Evolutionary conservation across 305 asterid species (phyloP), one percentile per base, ranked within the genome.

Genomic region (Fraxinus latifolia): DNA sequence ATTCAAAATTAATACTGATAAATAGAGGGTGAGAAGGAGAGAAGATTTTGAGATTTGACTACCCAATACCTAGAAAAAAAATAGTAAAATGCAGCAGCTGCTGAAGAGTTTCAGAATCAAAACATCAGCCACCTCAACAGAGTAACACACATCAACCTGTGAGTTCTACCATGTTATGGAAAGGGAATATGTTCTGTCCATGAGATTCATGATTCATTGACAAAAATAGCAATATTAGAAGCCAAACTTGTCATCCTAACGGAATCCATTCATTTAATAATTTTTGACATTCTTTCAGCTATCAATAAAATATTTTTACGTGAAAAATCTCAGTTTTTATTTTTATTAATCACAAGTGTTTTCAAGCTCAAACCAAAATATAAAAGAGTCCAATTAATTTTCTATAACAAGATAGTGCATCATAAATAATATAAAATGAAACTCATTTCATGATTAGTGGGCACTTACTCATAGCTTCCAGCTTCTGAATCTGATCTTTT

Each of bases 401-500:
- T 72, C 77, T 6, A 72, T 72, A 32, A 17, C 15, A 72, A 6
- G 50, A 72, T 21, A 72, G 7, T 33, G 77, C 77, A 33, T 34
- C 47, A 15, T 72, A 17, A 71, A 33, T 72, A 72, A 72, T 33
- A 33, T 72, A 72, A 14, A 72, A 17, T 33, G 27, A 11, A 33
- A 33, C 77, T 72, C 29, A 72, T 33, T 72, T 72, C 77, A 72
- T 21, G 7, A 71, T 72, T 23, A 21, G 42, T 34, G 6, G 47
- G 50, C 27, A 89, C 96, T 90, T 89, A 94, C 98, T 94, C 97
- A 91, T 90, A 36, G 90, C 91, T 86, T 94, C 98, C 84, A 93
- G 92, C 88, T 93, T 94, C 74, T 90, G 86, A 86, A 93, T 94
- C 88, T 94, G 98, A 0, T 94, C 97, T 75, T 73, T 91, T 77